A percentile compares a stretch with the other conserved stretches of the same genome.
Evolutionary conservation across 352 stramenopile species (phyloP).

Genomic region (Aphanomyces astaci): DNA sequence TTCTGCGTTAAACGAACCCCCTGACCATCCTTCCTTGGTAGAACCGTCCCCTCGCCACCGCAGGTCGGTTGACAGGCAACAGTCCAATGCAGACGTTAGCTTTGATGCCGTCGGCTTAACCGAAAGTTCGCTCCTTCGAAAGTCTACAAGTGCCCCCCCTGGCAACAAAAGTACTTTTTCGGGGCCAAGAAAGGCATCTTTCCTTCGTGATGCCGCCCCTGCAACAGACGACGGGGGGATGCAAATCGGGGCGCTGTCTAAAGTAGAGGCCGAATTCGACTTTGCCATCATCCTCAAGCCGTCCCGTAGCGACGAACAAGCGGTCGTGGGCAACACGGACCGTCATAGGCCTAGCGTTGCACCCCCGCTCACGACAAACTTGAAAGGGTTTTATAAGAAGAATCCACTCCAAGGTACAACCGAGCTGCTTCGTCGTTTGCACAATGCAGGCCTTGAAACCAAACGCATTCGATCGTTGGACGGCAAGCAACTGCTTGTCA

Average conservation of each 20-base stretch:
- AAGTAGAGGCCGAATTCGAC: slow-evolving; percentile 62
- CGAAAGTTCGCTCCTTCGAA: too few relatives aligned
- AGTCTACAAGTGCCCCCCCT: neutral
- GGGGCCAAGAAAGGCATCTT: neutral
- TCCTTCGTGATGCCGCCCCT: neutral
- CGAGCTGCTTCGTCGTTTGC: slow-evolving; percentile 48
- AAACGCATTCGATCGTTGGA: slow-evolving; percentile 69
- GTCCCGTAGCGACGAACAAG: slow-evolving; percentile 49
- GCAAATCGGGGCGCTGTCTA: slow-evolving; percentile 10
- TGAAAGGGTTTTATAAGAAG: slow-evolving; percentile 22
- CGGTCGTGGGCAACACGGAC: neutral
- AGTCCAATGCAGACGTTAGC: too few relatives aligned
- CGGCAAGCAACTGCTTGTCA: slow-evolving; percentile 64
- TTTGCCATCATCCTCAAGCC: slow-evolving; percentile 79
- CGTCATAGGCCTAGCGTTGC: neutral
- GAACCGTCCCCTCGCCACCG: neutral
- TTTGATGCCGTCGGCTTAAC: too few relatives aligned
- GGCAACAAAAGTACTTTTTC: neutral
- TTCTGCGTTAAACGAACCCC: neutral
- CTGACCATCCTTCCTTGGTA: neutral
- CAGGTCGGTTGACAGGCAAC: neutral
- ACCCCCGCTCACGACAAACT: neutral
- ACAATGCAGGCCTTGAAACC: slow-evolving; percentile 48
- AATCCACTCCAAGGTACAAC: slow-evolving; percentile 20
- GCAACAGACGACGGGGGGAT: neutral